phyloP scores from a whole-genome alignment of 257 asterid genomes.

The Parsonsia alboflavescens region DNA sequence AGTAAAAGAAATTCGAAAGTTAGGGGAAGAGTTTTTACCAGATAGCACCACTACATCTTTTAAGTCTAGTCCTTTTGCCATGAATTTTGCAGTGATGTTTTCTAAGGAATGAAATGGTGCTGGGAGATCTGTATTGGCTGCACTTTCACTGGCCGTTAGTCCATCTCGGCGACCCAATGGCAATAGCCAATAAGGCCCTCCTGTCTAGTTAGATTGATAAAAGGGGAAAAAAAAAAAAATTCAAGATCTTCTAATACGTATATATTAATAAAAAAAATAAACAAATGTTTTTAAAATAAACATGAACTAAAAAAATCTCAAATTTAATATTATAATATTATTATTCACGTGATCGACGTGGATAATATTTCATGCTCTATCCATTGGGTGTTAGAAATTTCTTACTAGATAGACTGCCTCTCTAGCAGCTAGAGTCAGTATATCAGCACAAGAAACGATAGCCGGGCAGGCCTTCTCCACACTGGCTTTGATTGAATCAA shows the following conservation, averaged over 20 bases:
- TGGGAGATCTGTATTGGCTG: conserved; percentile 62
- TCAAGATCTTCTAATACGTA: no score
- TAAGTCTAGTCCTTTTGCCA: conserved; percentile 50
- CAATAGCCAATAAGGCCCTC: conserved; percentile 62
- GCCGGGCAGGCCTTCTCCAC: conserved; percentile 72
- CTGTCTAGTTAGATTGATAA: conserved; percentile 25
- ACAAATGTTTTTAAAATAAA: no score
- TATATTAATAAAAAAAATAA: no score
- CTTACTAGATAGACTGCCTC: conserved; percentile 61
- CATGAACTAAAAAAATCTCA: no score
- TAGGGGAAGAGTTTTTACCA: conserved; percentile 27
- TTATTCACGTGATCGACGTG: no score
- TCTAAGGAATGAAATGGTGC: conserved; percentile 56
- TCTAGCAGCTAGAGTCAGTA: conserved; percentile 60
- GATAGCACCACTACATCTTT: conserved; percentile 71
- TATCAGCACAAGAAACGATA: conserved; percentile 69
- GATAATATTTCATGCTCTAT: no score
- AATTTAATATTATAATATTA: no score
- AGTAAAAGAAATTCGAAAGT: not conserved
- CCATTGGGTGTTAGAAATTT: not conserved
- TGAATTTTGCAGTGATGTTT: conserved; percentile 57
- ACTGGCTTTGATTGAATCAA: conserved; percentile 52
- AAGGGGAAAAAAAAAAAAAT: not conserved
- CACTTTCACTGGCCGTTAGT: conserved; percentile 45
- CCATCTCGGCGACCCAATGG: conserved; percentile 74